Evolutionary conservation across 2,329 filamentous ascomycete species (phyloP), one percentile per base, ranked within the genome.

Genomic region (Didymella lethalis): DNA sequence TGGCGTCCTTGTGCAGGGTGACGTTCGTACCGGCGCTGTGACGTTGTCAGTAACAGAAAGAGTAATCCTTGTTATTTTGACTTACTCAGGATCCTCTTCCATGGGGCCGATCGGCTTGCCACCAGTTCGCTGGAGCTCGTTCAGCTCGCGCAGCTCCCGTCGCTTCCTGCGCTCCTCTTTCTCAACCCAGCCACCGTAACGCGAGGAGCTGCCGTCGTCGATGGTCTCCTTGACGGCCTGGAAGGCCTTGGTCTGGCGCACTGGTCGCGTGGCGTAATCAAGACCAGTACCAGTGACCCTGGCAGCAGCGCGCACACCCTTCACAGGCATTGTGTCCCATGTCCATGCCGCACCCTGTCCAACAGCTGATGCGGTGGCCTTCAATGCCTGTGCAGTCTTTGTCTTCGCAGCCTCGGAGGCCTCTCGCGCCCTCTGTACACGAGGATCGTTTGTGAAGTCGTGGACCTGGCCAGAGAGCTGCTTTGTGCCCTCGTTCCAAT

Each of bases 401-500:
- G 88, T 88, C 10, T 90, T 87, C 16, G 96, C 91, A 47, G 90
- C 91, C 52, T 91, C 92, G 2, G 93, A 92, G 7, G 93, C 93
- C 67, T 91, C 89, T 65, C 91, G 88, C 29, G 94, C 95, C 69
- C 88, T 88, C 73, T 92, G 90, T 16, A 99, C 91, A 18, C 90
- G 91, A 74, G 97, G 93, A 73, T 93, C 97, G 80, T 98, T 94
- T 31, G 89, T 89, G 74, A 99, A 95, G 71, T 97, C 89, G 74
- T 97, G 90, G 18, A 94, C 92, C 6, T 90, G 91, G 48, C 91
- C 92, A 18, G 92, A 91, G 41, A 99, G 86, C 66, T 95, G 92
- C 82, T 99, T 98, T 41, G 94, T 99, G 43, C 92, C 96, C 75
- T 99, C 95, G 74, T 99, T 97, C 95, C 95, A 99, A 78, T 99